Percentiles rank a stretch among this genome's conserved stretches.
These are phyloP conservation scores for Garcia nutans DNA, from an alignment of 345 rosid species.

Conservation along the genomic window DNA sequence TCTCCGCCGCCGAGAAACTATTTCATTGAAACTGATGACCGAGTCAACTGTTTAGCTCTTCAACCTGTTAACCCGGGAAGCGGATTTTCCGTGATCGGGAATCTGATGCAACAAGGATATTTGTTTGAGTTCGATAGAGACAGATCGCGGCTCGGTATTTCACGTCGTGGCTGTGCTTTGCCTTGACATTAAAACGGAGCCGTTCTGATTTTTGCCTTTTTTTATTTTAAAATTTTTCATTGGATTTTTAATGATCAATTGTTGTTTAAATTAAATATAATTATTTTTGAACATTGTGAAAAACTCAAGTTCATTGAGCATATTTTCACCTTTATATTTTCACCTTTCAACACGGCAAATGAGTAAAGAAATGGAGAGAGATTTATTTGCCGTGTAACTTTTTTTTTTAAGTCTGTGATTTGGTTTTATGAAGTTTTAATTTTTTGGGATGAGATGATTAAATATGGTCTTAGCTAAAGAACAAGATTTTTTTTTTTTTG, in stretches of 20 bases:
- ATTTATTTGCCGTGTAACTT: no score
- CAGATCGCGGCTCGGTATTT: constrained; percentile 69
- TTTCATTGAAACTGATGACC: constrained; percentile 57
- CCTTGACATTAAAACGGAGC: constrained; percentile 24
- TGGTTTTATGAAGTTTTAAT: no score
- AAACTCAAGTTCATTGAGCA: background rate
- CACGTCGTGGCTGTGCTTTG: constrained; percentile 67
- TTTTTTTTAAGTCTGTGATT: no score
- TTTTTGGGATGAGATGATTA: no score
- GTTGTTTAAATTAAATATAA: constrained; percentile 2
- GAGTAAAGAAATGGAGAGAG: no score
- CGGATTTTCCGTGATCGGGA: constrained; percentile 78
- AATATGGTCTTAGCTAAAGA: no score
- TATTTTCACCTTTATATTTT: no score
- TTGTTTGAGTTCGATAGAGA: constrained; percentile 75
- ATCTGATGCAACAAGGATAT: constrained; percentile 92
- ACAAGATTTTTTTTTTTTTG: no score
- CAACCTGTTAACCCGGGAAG: constrained; percentile 43
- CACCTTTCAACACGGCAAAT: no score
- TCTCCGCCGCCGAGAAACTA: constrained; percentile 81
- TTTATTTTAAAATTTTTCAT: background rate
- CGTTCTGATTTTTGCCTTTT: background rate
- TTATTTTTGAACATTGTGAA: constrained; percentile 3
- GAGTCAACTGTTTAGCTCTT: constrained; percentile 65
- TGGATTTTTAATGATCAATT: constrained; percentile 6